phyloP scores from a whole-genome alignment of 1,139 yeast species.

The Yamadazyma taylorii region DNA sequence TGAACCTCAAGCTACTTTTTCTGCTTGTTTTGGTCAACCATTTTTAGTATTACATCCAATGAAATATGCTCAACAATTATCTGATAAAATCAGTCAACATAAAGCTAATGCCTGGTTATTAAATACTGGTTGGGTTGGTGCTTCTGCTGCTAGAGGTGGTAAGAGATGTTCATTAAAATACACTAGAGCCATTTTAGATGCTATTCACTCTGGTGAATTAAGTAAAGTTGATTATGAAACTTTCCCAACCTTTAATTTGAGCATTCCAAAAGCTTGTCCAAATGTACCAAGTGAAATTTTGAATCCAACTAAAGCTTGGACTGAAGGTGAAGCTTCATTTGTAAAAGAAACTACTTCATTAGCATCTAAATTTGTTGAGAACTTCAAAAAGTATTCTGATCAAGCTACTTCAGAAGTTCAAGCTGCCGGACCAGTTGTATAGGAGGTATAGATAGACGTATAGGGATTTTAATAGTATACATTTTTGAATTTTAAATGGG shows the following conservation, averaged over 20 bases:
- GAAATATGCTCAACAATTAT: constrained; percentile 95
- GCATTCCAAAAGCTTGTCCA: constrained; percentile 79
- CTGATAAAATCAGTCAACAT: constrained; percentile 88
- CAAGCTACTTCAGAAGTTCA: constrained; percentile 84
- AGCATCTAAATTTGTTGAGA: constrained; percentile 78
- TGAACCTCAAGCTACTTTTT: constrained; percentile 97
- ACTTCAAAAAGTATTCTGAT: constrained; percentile 81
- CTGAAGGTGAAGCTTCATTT: constrained; percentile 68
- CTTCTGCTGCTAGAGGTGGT: constrained; percentile 90
- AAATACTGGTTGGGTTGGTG: constrained; percentile 99
- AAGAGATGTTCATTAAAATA: constrained; percentile 96
- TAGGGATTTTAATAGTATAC: too few species aligned
- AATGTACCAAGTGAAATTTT: constrained; percentile 83
- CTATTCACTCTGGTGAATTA: constrained; percentile 91
- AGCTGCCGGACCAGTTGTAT: constrained; percentile 82
- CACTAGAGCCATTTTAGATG: constrained; percentile 95
- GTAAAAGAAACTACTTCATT: constrained; percentile 67
- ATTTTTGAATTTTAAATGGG: background rate
- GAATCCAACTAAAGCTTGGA: constrained; percentile 88
- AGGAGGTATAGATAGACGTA: too few species aligned
- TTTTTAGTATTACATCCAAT: constrained; percentile 98
- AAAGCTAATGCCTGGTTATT: constrained; percentile 94
- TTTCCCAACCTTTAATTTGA: constrained; percentile 84
- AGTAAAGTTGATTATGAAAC: constrained; percentile 77
- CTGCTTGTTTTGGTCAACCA: constrained; percentile 99